Percentiles rank a stretch among this genome's conserved stretches.
Evolutionary conservation across 2,329 filamentous ascomycete genomes (phyloP).

Genomic region (Sporothrix curviconia): DNA sequence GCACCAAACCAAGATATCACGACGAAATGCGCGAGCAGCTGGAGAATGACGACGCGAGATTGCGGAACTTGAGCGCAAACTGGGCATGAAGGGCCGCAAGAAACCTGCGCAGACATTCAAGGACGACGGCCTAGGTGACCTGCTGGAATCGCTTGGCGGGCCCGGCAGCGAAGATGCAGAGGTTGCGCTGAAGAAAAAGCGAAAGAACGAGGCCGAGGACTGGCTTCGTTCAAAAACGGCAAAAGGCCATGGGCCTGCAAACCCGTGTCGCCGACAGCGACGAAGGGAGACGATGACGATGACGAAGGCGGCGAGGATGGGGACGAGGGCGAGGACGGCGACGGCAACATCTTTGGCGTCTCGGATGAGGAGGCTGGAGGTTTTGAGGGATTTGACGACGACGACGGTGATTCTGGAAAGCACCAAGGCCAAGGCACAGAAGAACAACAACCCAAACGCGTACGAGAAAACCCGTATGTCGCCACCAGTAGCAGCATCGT

Average conservation of each 20-base stretch:
- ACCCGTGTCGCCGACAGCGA: slow-evolving; percentile 25
- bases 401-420: slow-evolving; percentile 21
- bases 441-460: slow-evolving; percentile 19
- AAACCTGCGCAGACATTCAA: slow-evolving; percentile 64
- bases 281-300: slow-evolving; percentile 25
- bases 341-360: slow-evolving; percentile 22
- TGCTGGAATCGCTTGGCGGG: slow-evolving; percentile 48
- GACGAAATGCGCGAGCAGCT: slow-evolving; percentile 55
- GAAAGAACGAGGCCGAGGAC: slow-evolving; percentile 50
- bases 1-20: slow-evolving; percentile 24
- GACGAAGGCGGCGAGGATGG: slow-evolving; percentile 23
- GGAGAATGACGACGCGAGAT: slow-evolving; percentile 85
- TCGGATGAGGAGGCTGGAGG: slow-evolving; percentile 6
- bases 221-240: slow-evolving; percentile 55
- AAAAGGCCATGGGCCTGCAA: slow-evolving; percentile 33
- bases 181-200: slow-evolving; percentile 54
- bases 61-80: slow-evolving; percentile 73
- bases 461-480: slow-evolving; percentile 77
- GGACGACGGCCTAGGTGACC: slow-evolving; percentile 75
- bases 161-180: slow-evolving; percentile 40
- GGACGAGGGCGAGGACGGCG: slow-evolving; percentile 24
- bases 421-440: slow-evolving; percentile 15
- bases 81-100: slow-evolving; percentile 76
- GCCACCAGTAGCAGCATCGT: slow-evolving; percentile 53
- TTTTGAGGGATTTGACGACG: slow-evolving; percentile 21